These are phyloP conservation scores for Hyphopichia khmerensis DNA, from an alignment of 1,139 yeast species.

Conservation along the genomic window DNA sequence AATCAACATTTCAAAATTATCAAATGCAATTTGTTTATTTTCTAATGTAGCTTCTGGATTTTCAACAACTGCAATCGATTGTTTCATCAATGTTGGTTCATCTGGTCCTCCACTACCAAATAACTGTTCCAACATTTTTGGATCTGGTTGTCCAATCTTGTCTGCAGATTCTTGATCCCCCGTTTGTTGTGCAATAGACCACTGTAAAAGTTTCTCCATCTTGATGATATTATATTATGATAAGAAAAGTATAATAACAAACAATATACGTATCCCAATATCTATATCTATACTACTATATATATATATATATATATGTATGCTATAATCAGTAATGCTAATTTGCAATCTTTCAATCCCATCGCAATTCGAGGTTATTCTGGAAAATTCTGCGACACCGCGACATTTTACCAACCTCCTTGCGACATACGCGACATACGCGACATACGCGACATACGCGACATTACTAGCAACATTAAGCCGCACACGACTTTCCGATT, in stretches of 20 bases:
- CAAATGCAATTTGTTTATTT: slow-evolving; percentile 73
- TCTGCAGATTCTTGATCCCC: slow-evolving; percentile 65
- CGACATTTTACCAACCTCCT: too few species aligned
- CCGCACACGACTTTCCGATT: too few species aligned
- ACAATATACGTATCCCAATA: neutral
- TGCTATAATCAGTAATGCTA: too few species aligned
- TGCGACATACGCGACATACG: too few species aligned
- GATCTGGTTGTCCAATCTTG: slow-evolving; percentile 70
- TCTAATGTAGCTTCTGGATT: slow-evolving; percentile 64
- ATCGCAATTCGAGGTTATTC: too few species aligned
- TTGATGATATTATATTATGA: neutral
- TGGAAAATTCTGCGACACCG: too few species aligned
- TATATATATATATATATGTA: too few species aligned
- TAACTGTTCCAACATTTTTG: slow-evolving; percentile 70
- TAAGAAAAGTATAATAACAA: neutral
- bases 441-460: too few species aligned
- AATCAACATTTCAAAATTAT: slow-evolving; percentile 89
- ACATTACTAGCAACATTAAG: too few species aligned
- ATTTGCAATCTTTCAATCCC: too few species aligned
- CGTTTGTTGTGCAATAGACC: slow-evolving; percentile 83
- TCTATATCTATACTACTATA: too few species aligned
- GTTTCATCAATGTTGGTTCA: slow-evolving; percentile 83
- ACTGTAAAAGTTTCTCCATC: slow-evolving; percentile 87
- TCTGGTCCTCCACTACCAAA: slow-evolving; percentile 76
- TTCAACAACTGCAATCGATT: slow-evolving; percentile 62